Conservation (phyloP, 768 basidiomycete genomes). For the Collybia sordida region DNA sequence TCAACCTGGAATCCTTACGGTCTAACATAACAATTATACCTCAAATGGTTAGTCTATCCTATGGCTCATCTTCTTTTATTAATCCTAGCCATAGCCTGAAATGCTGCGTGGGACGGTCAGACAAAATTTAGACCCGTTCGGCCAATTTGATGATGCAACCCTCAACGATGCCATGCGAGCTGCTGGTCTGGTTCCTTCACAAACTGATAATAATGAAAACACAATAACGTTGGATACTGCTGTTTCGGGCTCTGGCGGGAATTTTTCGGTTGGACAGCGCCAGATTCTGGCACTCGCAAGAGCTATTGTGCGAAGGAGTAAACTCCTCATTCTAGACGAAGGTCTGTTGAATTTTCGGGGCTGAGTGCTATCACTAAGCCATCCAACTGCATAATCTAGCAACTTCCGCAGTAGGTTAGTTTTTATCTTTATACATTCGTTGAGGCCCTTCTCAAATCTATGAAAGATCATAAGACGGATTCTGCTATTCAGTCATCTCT, state of each 20-base stretch:
- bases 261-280: constrained; percentile 76
- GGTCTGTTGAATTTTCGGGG: constrained; percentile 27
- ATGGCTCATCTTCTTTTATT: not conserved
- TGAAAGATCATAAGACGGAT: constrained; percentile 67
- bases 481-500: constrained; percentile 70
- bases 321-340: constrained; percentile 63
- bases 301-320: constrained; percentile 57
- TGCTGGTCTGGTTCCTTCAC: constrained; percentile 38
- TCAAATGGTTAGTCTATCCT: constrained; percentile 33
- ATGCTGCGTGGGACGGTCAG: constrained; percentile 63
- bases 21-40: constrained; percentile 62
- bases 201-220: constrained; percentile 45
- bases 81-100: constrained; percentile 29
- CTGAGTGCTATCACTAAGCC: not conserved
- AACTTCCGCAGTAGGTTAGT: too few relatives aligned
- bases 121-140: constrained; percentile 67
- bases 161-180: constrained; percentile 39
- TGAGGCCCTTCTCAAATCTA: too few relatives aligned
- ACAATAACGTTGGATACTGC: constrained; percentile 44
- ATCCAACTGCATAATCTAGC: not conserved
- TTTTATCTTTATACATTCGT: too few relatives aligned
- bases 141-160: constrained; percentile 50
- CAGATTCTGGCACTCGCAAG: constrained; percentile 69
- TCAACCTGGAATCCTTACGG: constrained; percentile 58
- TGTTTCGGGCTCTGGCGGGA: constrained; percentile 58